Conservation (phyloP, 140 eudicot genomes). For the Stevia rebaudiana region DNA sequence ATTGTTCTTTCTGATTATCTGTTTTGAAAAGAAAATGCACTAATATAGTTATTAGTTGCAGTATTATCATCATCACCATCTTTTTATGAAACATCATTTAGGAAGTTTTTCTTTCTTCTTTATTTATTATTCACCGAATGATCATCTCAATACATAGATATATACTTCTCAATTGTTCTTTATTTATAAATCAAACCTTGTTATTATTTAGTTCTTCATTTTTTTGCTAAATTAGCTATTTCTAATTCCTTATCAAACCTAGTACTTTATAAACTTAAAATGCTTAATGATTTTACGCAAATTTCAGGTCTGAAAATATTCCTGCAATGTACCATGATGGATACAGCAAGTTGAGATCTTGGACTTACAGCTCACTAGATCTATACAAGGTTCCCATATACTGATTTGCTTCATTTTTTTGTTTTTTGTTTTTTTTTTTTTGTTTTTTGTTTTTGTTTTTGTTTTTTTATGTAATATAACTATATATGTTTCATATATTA, state of each 20-base stretch:
- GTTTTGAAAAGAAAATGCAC: not conserved
- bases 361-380: conserved; percentile 89
- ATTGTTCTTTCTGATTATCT: not conserved
- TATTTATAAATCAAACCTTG: not conserved
- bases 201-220: not conserved
- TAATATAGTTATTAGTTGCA: not conserved
- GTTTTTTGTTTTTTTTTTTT: too few relatives aligned
- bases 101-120: not conserved
- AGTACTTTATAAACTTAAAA: not conserved
- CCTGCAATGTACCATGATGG: conserved; percentile 81
- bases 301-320: conserved; percentile 60
- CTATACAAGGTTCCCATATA: conserved; percentile 54
- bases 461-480: too few relatives aligned
- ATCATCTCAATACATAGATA: not conserved
- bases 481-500: conserved; percentile 2
- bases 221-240: not conserved
- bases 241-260: not conserved
- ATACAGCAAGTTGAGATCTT: conserved; percentile 79
- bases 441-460: too few relatives aligned
- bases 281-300: conserved; percentile 1
- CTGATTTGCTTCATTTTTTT: not conserved
- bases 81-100: not conserved
- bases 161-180: not conserved
- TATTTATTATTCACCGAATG: not conserved
- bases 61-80: not conserved